Evolutionary conservation across 345 rosid genomes (phyloP).

Genomic region (Leavenworthia alabamica): DNA sequence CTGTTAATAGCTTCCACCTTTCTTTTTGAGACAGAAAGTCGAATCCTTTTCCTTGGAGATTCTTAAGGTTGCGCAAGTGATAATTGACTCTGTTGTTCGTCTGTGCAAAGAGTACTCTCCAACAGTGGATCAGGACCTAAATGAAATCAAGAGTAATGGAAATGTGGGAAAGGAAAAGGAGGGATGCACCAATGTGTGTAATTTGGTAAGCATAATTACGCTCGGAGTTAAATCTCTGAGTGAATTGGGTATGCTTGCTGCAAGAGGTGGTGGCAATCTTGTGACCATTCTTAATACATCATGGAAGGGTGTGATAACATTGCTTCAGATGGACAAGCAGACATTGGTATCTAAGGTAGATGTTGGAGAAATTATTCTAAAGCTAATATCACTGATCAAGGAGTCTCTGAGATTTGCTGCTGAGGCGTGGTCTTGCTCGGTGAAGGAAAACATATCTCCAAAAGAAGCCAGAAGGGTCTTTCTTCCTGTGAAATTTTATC

Average conservation of each 20-base stretch:
- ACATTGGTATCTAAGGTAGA: conserved; percentile 36
- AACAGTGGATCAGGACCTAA: conserved; percentile 33
- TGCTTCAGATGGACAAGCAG: conserved; percentile 70
- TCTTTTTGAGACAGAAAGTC: conserved; percentile 45
- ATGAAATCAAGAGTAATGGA: conserved; percentile 25
- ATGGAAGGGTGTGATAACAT: conserved; percentile 85
- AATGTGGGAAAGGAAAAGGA: conserved; percentile 23
- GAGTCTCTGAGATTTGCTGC: conserved; percentile 61
- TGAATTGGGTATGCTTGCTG: conserved; percentile 70
- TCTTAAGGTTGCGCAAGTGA: conserved; percentile 50
- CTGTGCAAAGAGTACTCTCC: conserved; percentile 52
- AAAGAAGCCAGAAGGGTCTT: conserved; percentile 78
- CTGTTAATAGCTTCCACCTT: conserved; percentile 2
- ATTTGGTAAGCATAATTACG: conserved; percentile 41
- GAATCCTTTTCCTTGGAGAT: conserved; percentile 49
- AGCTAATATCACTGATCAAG: conserved; percentile 56
- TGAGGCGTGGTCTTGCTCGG: conserved; percentile 58
- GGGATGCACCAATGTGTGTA: conserved; percentile 30
- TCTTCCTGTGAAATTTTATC: conserved; percentile 85
- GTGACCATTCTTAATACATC: conserved; percentile 81
- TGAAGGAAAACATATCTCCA: conserved; percentile 51
- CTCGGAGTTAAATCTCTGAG: conserved; percentile 48
- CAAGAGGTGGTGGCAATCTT: conserved; percentile 74
- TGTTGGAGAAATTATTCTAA: conserved; percentile 56
- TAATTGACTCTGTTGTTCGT: conserved; percentile 51